These are phyloP conservation scores for Aureobasidium subglaciale DNA, from an alignment of 2,329 filamentous ascomycete species.

Conservation along the genomic window DNA sequence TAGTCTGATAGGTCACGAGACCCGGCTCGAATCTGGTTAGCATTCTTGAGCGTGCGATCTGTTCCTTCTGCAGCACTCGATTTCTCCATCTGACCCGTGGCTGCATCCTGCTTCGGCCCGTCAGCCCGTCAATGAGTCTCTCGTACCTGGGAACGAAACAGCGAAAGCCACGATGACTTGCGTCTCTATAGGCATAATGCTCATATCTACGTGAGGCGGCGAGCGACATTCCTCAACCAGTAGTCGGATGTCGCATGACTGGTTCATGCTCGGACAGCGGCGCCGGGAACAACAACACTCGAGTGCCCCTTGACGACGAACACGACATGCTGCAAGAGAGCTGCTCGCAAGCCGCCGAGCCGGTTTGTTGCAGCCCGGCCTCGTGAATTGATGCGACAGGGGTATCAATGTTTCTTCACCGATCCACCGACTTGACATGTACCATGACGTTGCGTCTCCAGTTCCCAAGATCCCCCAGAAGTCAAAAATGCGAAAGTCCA, in stretches of 20 bases:
- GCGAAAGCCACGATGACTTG: slow-evolving; percentile 1
- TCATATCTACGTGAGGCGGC: neutral
- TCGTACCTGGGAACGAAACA: neutral
- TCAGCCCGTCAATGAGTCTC: neutral
- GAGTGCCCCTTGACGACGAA: neutral
- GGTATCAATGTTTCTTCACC: neutral
- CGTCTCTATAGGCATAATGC: neutral
- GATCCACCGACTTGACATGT: neutral
- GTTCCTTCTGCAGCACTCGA: neutral
- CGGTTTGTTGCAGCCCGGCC: slow-evolving; percentile 1
- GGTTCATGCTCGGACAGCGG: neutral
- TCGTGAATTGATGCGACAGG: slow-evolving; percentile 2
- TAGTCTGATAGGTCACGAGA: slow-evolving; percentile 9
- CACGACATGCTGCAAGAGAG: neutral
- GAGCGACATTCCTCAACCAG: neutral
- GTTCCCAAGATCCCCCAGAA: slow-evolving; percentile 13
- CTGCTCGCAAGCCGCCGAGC: slow-evolving; percentile 5
- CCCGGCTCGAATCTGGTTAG: neutral
- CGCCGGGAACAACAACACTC: neutral
- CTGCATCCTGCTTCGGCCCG: neutral
- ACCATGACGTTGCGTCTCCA: slow-evolving; percentile 12
- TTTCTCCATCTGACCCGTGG: neutral
- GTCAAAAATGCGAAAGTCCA: slow-evolving; percentile 6
- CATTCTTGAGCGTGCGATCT: neutral
- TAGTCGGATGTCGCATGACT: neutral